Base-by-base conservation (phyloP, 345 rosid genomes). In the Moricandia moricandioides region DNA sequence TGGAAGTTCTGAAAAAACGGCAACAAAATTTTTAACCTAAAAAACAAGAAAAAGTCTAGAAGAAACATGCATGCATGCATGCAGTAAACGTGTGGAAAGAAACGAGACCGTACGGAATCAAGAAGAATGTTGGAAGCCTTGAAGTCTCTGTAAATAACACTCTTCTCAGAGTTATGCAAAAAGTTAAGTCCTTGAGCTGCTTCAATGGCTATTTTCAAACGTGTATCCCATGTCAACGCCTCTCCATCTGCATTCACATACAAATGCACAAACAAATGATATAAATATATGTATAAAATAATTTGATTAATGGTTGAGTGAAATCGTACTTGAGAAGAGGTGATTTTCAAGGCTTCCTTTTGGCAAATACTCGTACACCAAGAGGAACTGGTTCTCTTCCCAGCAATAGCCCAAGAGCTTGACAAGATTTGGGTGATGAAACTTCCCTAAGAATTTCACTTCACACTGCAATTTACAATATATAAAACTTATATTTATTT, bases 61-160 rank as follows among this genome's bases (percentile, higher is more conserved):
- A 9, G 17, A 39, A 77, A 77, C 61, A 70, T n/a, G 59, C 75
- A 63, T 40, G 43, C 39, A 37, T n/a, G 59, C 75, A 63, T 40
- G 43, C 39, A 37, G 18, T 35, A 34, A 70, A 77, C 54, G 33
- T 52, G 64, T 56, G 52, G 65, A 37, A 9, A 73, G 9, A 57
- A 56, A 52, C 13, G 1, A 12, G 16, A 8, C 0, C 29, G 61
- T 83, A 92, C 98, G 85, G 64, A 73, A 30, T 93, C 98, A 16
- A 93, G 85, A 78, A 93, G 83, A 64, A 93, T 91, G 18, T 93
- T 91, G 11, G 97, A 89, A 77, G 96, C 81, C 40, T 93, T 93
- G 56, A 93, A 91, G 70, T 93, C 97, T n/a, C 97, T 79, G 67
- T 89, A 91, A 5, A 91, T 93, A 40, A 93, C 94, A 39, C 91